Evolutionary conservation across 2,329 filamentous ascomycete genomes (phyloP), one percentile per base, ranked within the genome.

Genomic region (Exophiala aquamarina): DNA sequence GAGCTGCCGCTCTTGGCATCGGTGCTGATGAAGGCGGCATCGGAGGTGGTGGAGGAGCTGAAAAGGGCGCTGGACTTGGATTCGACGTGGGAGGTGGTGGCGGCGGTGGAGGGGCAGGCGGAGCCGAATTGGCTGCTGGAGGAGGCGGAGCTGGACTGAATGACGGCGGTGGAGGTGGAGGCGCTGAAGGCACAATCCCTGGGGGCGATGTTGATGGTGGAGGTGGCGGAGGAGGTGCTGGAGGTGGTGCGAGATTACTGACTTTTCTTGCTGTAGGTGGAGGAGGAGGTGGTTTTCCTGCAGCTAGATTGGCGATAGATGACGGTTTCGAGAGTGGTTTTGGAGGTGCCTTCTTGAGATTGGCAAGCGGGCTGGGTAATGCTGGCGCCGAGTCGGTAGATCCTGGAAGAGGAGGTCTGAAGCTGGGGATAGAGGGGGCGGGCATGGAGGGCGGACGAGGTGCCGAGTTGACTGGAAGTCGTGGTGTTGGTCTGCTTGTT

Each of bases 251-350:
- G 50, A 60, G 32, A 55, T 58, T 40, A 56, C 57, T 59, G 31
- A 54, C 43, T 61, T 83, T 84, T 55, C 81, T 73, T 32, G 73
- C 72, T 17, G 73, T 63, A 8, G 77, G 73, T 34, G 80, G 79
- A 34, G 79, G 79, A 15, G 80, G 77, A 4, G 79, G 79, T 32
- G 76, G 74, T 60, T 68, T 72, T 26, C 61, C 56, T 17, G 59
- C 81, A 50, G 76, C 72, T 57, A 77, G 72, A 28, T 82, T 83
- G 18, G 74, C 71, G 15, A 81, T 76, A 13, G 84, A 85, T 5
- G 74, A 67, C 2, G 86, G 82, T 54, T 86, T 73, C 33, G 72
- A 72, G 1, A 62, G 62, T 43, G 74, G 73, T 54, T 68, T 72
- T 40, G 69, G 69, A 35, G 73, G 74, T 33, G 72, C 71, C 66